Percentiles rank a stretch among this genome's conserved stretches.
Conservation (phyloP, 192 early-diverging fungal species). For the Backusella macrospora region DNA sequence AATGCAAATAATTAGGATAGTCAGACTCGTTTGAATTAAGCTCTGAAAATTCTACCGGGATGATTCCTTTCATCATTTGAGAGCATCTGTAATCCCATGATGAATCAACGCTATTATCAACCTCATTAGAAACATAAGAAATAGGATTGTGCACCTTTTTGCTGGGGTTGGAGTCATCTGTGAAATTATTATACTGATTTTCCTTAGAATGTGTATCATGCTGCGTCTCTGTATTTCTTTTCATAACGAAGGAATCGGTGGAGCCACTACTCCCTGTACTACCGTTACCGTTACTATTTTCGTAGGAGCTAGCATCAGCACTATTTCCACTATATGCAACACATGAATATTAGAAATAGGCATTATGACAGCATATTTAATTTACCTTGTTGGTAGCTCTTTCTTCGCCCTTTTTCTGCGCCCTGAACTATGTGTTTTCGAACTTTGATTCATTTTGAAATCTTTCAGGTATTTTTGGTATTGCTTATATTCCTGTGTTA, state of each 20-base stretch:
- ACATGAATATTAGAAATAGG: background rate
- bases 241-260: constrained; percentile 8
- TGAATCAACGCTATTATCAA: background rate
- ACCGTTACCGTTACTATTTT: constrained; percentile 33
- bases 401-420: constrained; percentile 23
- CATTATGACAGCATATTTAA: background rate
- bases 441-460: constrained; percentile 37
- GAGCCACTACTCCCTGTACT: constrained; percentile 27
- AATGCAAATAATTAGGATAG: background rate
- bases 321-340: constrained; percentile 23
- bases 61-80: constrained; percentile 17
- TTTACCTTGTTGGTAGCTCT: constrained; percentile 24
- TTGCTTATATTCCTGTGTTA: constrained; percentile 31
- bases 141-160: background rate
- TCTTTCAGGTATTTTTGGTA: constrained; percentile 44
- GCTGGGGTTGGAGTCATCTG: background rate
- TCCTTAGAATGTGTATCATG: background rate
- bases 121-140: background rate
- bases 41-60: constrained; percentile 15
- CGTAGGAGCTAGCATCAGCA: constrained; percentile 38
- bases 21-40: background rate
- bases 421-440: constrained; percentile 16
- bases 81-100: constrained; percentile 7
- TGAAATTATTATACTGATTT: background rate
- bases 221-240: background rate